These are phyloP conservation scores for Monosporascus sp. DNA, from an alignment of 2,329 filamentous ascomycete species.

Conservation along the genomic window DNA sequence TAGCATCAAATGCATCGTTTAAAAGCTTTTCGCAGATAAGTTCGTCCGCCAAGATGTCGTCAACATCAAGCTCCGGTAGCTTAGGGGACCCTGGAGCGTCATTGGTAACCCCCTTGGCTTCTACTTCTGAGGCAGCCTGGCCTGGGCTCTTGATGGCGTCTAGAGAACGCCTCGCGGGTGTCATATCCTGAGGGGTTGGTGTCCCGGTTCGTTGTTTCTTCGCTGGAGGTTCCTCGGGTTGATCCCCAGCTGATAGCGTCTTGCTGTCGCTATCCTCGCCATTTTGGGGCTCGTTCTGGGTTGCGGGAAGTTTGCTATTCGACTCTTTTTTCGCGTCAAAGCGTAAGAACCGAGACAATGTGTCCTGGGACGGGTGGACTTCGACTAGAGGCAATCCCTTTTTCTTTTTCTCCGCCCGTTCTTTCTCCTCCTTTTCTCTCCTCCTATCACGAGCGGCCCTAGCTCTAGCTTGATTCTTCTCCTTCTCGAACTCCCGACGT, in stretches of 20 bases:
- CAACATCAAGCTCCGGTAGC: not conserved
- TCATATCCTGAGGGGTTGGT: not conserved
- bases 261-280: conserved; percentile 4
- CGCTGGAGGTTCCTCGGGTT: conserved; percentile 6
- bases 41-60: conserved; percentile 3
- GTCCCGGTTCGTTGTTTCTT: conserved; percentile 12
- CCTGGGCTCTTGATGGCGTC: conserved; percentile 1
- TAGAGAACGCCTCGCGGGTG: conserved; percentile 5
- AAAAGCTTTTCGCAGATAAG: conserved; percentile 7
- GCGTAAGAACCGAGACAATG: conserved; percentile 47
- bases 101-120: not conserved
- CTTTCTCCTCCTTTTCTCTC: conserved; percentile 46
- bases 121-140: conserved; percentile 1
- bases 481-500: conserved; percentile 45
- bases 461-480: conserved; percentile 43
- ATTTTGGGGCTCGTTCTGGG: not conserved
- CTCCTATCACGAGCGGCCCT: conserved; percentile 49
- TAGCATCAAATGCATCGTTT: conserved; percentile 3
- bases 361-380: conserved; percentile 52
- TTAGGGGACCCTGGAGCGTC: not conserved
- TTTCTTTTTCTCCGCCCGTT: conserved; percentile 44
- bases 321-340: conserved; percentile 13
- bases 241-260: conserved; percentile 5
- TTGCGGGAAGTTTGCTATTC: not conserved
- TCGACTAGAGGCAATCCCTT: conserved; percentile 49